A percentile compares a stretch with the other conserved stretches of the same genome.
These are phyloP conservation scores for Elasticomyces elasticus DNA, from an alignment of 495 filamentous ascomycete genomes.

Conservation along the genomic window DNA sequence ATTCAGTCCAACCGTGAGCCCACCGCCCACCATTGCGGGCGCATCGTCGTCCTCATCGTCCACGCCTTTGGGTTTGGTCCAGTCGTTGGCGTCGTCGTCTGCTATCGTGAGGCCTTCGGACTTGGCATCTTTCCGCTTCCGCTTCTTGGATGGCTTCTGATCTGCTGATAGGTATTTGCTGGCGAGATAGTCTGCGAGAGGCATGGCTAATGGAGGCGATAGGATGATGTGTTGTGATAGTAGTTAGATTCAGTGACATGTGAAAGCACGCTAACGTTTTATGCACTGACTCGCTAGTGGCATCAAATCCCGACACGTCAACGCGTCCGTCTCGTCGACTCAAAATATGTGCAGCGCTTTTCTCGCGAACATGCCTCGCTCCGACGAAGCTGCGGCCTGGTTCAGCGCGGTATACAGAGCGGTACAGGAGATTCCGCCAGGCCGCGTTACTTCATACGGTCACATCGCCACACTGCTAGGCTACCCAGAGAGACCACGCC, in stretches of 20 bases:
- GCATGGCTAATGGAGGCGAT: slow-evolving; percentile 27
- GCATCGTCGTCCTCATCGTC: slow-evolving; percentile 40
- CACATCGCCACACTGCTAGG: slow-evolving; percentile 77
- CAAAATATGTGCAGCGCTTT: background rate
- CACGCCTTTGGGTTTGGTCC: slow-evolving; percentile 37
- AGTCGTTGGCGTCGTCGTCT: slow-evolving; percentile 77
- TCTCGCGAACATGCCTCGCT: slow-evolving; percentile 17
- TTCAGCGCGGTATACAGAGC: slow-evolving; percentile 73
- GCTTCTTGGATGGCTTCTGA: slow-evolving; percentile 60
- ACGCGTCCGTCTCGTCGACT: background rate
- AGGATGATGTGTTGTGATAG: background rate
- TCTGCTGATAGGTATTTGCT: slow-evolving; percentile 88
- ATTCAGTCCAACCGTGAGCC: slow-evolving; percentile 48
- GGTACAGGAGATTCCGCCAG: slow-evolving; percentile 72
- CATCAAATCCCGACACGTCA: background rate
- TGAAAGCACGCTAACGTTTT: slow-evolving; percentile 1
- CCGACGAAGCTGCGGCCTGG: slow-evolving; percentile 66
- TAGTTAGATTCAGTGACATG: background rate
- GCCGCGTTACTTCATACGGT: slow-evolving; percentile 78
- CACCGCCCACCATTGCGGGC: slow-evolving; percentile 29
- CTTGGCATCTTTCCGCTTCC: slow-evolving; percentile 49
- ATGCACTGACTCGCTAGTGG: background rate
- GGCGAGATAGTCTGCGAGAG: slow-evolving; percentile 80
- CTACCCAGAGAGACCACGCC: slow-evolving; percentile 41
- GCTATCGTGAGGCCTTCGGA: slow-evolving; percentile 67